Percentiles rank a stretch among this genome's conserved stretches.
These are phyloP conservation scores for Globisporangium okanoganense DNA, from an alignment of 352 stramenopile genomes.

Conservation along the genomic window DNA sequence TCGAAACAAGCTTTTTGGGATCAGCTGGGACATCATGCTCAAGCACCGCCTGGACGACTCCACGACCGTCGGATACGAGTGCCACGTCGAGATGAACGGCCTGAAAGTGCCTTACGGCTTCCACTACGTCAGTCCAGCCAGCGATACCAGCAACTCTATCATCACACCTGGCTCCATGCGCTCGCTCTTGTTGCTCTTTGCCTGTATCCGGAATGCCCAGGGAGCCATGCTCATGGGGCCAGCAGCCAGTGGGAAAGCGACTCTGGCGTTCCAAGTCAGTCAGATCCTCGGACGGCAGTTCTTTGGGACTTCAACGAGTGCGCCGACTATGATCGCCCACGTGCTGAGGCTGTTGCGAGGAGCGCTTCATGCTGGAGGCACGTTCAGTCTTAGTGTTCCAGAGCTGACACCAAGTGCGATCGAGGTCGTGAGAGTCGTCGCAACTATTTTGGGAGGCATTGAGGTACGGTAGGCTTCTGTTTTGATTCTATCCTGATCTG, in stretches of 20 bases:
- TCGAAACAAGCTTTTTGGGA: neutral
- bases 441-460: constrained; percentile 20
- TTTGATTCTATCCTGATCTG: no score
- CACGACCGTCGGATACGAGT: constrained; percentile 58
- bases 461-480: constrained; percentile 14
- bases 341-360: constrained; percentile 39
- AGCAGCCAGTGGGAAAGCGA: constrained; percentile 30
- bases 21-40: constrained; percentile 49
- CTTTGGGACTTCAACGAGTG: constrained; percentile 23
- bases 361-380: constrained; percentile 33
- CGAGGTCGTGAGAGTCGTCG: constrained; percentile 25
- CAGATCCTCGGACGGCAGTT: constrained; percentile 36
- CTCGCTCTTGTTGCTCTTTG: constrained; percentile 48
- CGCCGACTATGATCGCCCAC: constrained; percentile 19
- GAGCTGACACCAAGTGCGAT: neutral
- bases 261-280: constrained; percentile 36
- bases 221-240: constrained; percentile 22
- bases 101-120: constrained; percentile 60
- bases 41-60: constrained; percentile 62
- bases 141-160: constrained; percentile 16
- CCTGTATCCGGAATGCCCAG: constrained; percentile 36
- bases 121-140: constrained; percentile 38
- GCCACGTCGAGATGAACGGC: constrained; percentile 48
- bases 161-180: constrained; percentile 45
- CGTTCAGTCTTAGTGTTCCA: constrained; percentile 27